Evolutionary conservation across 305 asterid species (phyloP).

Genomic region (Fraxinus floribunda): DNA sequence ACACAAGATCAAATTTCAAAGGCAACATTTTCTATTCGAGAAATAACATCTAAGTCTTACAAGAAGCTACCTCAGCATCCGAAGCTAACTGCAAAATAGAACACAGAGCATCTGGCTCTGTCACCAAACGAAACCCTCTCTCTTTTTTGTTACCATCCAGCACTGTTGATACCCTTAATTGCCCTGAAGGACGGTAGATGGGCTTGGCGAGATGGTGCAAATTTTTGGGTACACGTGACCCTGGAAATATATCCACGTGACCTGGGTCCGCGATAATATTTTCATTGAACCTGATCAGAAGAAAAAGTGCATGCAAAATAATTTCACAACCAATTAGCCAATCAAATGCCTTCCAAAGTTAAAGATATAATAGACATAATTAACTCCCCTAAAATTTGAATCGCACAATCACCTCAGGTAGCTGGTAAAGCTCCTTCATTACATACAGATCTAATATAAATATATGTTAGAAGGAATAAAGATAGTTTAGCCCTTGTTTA

Average conservation of each 20-base stretch:
- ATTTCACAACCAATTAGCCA: conserved; percentile 18
- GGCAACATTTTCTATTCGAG: conserved; percentile 1
- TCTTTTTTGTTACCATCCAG: conserved; percentile 40
- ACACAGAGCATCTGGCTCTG: conserved; percentile 64
- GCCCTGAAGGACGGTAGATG: conserved; percentile 55
- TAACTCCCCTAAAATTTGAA: background rate
- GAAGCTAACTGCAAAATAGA: conserved; percentile 76
- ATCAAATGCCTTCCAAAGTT: background rate
- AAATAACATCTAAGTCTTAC: conserved; percentile 9
- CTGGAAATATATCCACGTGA: conserved; percentile 92
- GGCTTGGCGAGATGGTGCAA: conserved; percentile 76
- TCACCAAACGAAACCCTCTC: conserved; percentile 70
- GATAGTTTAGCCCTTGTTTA: background rate
- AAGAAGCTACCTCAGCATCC: conserved; percentile 70
- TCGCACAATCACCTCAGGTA: background rate
- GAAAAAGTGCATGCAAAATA: conserved; percentile 30
- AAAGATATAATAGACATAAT: background rate
- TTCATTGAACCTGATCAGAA: conserved; percentile 75
- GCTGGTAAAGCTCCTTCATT: background rate
- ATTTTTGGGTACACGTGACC: conserved; percentile 69
- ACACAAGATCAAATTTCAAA: background rate
- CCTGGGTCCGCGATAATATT: conserved; percentile 92
- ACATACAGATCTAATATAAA: background rate
- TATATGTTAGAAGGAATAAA: background rate
- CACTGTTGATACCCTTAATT: conserved; percentile 37